Evolutionary conservation across 352 stramenopile species (phyloP).

Genomic region (Halophytophthora polymorphica): DNA sequence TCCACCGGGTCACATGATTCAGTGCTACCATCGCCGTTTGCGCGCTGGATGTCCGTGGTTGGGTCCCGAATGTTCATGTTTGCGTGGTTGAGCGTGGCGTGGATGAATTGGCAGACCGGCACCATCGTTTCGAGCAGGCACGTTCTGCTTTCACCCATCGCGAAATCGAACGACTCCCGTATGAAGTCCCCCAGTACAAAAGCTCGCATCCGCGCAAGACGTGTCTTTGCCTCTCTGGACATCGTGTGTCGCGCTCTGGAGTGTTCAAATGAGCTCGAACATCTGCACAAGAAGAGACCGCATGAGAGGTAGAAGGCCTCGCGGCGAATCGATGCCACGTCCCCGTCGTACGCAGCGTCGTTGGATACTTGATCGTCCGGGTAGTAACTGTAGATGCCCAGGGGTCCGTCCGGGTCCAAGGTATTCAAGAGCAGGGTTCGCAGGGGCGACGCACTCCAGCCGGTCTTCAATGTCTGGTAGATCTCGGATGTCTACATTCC

Average conservation of each 20-base stretch:
- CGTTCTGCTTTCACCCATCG: slow-evolving; percentile 12
- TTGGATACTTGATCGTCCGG: slow-evolving; percentile 29
- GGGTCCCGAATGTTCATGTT: slow-evolving; percentile 20
- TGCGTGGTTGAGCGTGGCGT: slow-evolving; percentile 59
- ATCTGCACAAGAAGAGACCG: slow-evolving; percentile 62
- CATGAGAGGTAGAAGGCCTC: slow-evolving; percentile 81
- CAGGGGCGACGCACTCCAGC: slow-evolving; percentile 59
- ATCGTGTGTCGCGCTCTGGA: slow-evolving; percentile 13
- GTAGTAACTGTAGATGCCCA: slow-evolving; percentile 84
- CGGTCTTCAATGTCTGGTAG: slow-evolving; percentile 71
- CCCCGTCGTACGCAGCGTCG: slow-evolving; percentile 16
- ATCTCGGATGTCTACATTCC: slow-evolving; percentile 60
- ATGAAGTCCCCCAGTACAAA: slow-evolving; percentile 67
- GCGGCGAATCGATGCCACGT: slow-evolving; percentile 51
- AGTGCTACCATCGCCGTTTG: background rate
- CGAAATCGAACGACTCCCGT: slow-evolving; percentile 40
- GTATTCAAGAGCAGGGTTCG: slow-evolving; percentile 73
- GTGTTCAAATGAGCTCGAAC: slow-evolving; percentile 65
- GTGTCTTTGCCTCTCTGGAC: slow-evolving; percentile 6
- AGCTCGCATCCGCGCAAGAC: slow-evolving; percentile 37
- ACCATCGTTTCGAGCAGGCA: slow-evolving; percentile 62
- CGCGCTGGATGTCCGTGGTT: slow-evolving; percentile 1
- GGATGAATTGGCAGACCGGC: slow-evolving; percentile 62
- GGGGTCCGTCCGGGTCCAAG: slow-evolving; percentile 70
- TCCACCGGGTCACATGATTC: background rate